These are phyloP conservation scores for Geum urbanum DNA, from an alignment of 306 rosid species.

Conservation along the genomic window DNA sequence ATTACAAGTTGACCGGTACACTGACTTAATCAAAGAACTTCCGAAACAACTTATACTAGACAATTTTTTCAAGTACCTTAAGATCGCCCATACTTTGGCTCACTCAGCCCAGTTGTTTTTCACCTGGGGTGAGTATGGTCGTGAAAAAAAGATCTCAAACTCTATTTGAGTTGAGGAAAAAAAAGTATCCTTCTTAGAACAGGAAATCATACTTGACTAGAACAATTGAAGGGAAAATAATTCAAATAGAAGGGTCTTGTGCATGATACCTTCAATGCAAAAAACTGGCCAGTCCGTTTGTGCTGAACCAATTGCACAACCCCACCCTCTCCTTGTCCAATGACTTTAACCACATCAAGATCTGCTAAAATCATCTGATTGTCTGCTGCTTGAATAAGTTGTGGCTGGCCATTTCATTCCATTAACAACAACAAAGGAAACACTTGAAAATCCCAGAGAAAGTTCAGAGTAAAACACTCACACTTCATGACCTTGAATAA, in stretches of 20 bases:
- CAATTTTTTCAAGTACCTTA: no score
- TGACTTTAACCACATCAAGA: constrained; percentile 69
- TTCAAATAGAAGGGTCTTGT: constrained; percentile 7
- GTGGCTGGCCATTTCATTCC: constrained; percentile 57
- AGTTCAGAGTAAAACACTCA: not conserved
- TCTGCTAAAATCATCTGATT: constrained; percentile 73
- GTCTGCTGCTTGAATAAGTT: constrained; percentile 80
- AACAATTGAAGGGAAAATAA: not conserved
- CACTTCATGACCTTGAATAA: not conserved
- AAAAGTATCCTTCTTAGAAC: not conserved
- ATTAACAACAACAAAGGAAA: constrained; percentile 14
- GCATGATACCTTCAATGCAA: constrained; percentile 86
- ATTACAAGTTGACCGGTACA: no score
- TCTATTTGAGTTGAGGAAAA: not conserved
- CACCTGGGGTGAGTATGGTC: constrained; percentile 32
- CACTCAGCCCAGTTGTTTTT: constrained; percentile 40
- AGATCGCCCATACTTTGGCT: constrained; percentile 27
- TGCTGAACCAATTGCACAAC: constrained; percentile 91
- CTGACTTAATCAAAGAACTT: no score
- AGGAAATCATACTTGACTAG: not conserved
- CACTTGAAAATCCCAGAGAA: constrained; percentile 12
- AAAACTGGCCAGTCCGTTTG: constrained; percentile 97
- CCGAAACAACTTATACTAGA: no score
- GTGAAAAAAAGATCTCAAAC: not conserved
- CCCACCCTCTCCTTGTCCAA: constrained; percentile 93